Base-by-base conservation (phyloP, 495 filamentous ascomycete species). In the Trichoderma parareesei region DNA sequence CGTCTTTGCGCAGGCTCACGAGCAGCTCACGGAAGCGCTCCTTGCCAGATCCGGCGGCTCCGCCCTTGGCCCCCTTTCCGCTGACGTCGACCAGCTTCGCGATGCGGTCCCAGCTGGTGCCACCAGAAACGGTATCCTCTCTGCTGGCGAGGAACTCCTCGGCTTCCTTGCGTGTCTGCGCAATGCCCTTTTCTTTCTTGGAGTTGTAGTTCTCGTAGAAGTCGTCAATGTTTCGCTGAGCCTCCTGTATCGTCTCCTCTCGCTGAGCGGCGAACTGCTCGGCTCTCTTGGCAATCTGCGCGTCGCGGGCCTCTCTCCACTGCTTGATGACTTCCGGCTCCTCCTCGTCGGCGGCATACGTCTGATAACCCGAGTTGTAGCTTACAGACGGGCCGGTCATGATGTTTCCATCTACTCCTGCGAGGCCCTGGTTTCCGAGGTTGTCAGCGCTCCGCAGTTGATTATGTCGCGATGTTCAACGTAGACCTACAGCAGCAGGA, bases 141-240 rank as follows among this genome's bases (percentile, higher is more conserved):
- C 93, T 85, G 71, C 78, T 90, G 61, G 85, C 87, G 38, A 97
- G 78, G 78, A 97, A 98, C 68, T 97, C 87, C 73, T 98, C 93
- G n/a, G 93, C 94, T 69, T 98, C 95, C 69, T 87, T 83, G 66
- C 88, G 83, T 41, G 95, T 92, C 79, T 93, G 89, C 48, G 87
- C 83, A 67, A 96, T 86, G 64, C 76, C 82, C 83, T 98, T 98
- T 69, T 98, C 94, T 70, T 92, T 90, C 79, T 97, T 96, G 72
- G 88, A 87, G 79, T 96, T 96, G 84, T 99, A 99, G 74, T 96
- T 96, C 74, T 97, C 92, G 80, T 99, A 99, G 81, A 99, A 99
- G 71, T 97, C 95, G 71, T 99, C 94, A 65, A 98, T 93, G 73
- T 92, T 89, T 69, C 89, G 81, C 66, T 88, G 91, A 44, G 95